Conservation (phyloP, 129 eudicot species). For the Tanacetum coccineum region DNA sequence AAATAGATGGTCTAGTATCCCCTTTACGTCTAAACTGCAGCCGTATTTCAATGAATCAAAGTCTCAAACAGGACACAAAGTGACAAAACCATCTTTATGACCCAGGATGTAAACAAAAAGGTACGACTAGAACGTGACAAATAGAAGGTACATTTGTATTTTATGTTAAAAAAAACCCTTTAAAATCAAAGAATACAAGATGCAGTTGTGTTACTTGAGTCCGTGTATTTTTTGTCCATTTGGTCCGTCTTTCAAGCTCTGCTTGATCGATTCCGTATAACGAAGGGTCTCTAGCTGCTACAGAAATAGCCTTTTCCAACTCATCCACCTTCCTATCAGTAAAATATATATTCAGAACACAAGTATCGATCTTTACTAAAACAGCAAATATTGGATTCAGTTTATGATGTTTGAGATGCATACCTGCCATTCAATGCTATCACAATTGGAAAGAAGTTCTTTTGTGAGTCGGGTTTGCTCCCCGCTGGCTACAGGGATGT, state of each 20-base stretch:
- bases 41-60: too few species aligned
- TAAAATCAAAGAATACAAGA: too few species aligned
- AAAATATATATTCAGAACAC: constrained; percentile 32
- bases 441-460: constrained; percentile 64
- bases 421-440: constrained; percentile 97
- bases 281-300: constrained; percentile 72
- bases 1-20: too few species aligned
- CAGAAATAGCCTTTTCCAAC: constrained; percentile 61
- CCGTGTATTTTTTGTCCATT: constrained; percentile 71
- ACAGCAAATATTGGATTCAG: too few species aligned
- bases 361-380: too few species aligned
- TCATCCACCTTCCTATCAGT: constrained; percentile 78
- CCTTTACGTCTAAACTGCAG: too few species aligned
- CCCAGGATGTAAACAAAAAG: too few species aligned
- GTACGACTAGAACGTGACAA: too few species aligned
- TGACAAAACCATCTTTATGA: too few species aligned
- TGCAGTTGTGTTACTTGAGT: constrained; percentile 36
- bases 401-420: constrained; percentile 1
- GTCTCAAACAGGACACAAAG: too few species aligned
- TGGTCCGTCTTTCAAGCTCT: constrained; percentile 71
- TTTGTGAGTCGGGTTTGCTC: constrained; percentile 45
- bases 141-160: too few species aligned
- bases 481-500: constrained; percentile 30
- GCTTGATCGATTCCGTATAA: constrained; percentile 48
- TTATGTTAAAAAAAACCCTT: too few species aligned